Base-by-base conservation (phyloP, 805 yeast genomes). In the Kuraishia floccosa region DNA sequence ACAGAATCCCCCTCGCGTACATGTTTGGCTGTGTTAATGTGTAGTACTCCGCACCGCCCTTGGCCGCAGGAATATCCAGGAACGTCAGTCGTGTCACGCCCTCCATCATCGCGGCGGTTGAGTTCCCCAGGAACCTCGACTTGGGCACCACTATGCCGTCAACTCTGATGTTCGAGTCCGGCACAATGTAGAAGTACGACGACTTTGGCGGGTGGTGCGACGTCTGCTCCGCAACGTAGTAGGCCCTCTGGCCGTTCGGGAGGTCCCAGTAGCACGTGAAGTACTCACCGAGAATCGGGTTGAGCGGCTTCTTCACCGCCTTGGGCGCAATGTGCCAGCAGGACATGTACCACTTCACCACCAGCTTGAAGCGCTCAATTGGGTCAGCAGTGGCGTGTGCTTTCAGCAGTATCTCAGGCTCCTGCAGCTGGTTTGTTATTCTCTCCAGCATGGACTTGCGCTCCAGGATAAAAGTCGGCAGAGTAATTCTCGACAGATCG, bases 161-260 rank as follows among this genome's bases (percentile, higher is more conserved):
- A 15, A 79, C 85, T 39, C 91, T 71, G 35, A 91, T 82, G 41
- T 72, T 72, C 35, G 71, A 69, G 35, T 74, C 80, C 0, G 98
- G 98, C 23, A 83, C 69, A 55, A 78, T 63, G 51, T 84, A 91
- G 49, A 86, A 91, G 54, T 89, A 91, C 0, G 94, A 78, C 1
- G 96, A 84, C 50, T 91, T 81, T 10, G 98, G 98, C n/a, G 98
- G 97, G 51, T 91, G 98, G 48, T 91, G 98, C 20, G 94, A 82
- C 0, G 96, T 87, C 54, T 91, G 98, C 53, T 91, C 98, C 2
- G 96, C 66, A 14, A 89, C 56, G 52, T 89, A 91, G 50, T 70
- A 89, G 0, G 96, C 94, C 31, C 68, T 68, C 4, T 66, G 50
- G 19, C 67, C 72, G 19, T 64, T 69, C 8, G 87, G 75, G 28